Conservation (phyloP, 257 asterid genomes). For the Echium plantagineum region DNA sequence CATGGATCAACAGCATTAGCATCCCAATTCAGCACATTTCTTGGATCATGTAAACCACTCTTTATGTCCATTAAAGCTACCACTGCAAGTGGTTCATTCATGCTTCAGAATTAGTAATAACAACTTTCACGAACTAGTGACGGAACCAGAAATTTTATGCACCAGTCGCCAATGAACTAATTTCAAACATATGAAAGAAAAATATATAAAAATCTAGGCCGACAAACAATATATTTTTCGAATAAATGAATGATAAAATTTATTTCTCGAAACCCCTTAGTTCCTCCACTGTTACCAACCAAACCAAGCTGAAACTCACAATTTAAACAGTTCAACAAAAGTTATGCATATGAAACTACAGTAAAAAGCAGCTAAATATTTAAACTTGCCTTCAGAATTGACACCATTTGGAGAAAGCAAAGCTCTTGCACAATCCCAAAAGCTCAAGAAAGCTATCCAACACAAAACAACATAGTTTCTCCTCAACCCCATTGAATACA, state of each 20-base stretch:
- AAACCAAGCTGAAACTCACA: no score
- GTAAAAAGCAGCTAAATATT: not conserved
- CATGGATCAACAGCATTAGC: constrained; percentile 85
- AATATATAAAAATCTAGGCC: no score
- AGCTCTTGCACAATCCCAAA: constrained; percentile 40
- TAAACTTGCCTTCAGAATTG: constrained; percentile 65
- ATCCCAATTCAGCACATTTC: constrained; percentile 69
- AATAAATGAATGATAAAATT: no score
- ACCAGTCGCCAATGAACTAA: no score
- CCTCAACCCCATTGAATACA: constrained; percentile 19
- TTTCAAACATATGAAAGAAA: no score
- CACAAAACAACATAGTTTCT: constrained; percentile 21
- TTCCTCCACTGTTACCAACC: no score
- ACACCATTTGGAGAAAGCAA: constrained; percentile 78
- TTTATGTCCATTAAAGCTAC: constrained; percentile 78
- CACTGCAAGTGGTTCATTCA: constrained; percentile 27
- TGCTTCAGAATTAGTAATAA: not conserved
- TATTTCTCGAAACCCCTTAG: no score
- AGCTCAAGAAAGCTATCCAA: constrained; percentile 27
- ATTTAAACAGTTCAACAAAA: no score
- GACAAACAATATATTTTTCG: no score
- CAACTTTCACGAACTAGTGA: no score
- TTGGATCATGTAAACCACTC: constrained; percentile 53
- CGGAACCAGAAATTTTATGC: no score
- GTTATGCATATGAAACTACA: no score